Base-by-base conservation (phyloP, 2,329 filamentous ascomycete genomes). In the Talaromyces sp. region DNA sequence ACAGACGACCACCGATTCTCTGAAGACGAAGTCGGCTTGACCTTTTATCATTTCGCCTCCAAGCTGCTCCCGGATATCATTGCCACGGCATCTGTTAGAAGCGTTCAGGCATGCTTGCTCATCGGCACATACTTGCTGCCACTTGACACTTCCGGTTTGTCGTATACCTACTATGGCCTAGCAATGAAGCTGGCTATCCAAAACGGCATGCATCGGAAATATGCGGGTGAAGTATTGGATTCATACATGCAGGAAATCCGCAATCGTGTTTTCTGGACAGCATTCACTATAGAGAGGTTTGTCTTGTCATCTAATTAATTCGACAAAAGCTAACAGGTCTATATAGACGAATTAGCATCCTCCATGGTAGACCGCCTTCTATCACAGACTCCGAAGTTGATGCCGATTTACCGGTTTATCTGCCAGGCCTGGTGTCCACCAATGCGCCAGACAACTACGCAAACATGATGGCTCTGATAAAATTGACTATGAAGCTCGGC, bases 181-280 rank as follows among this genome's bases (percentile, higher is more conserved):
- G 81, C 82, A 1, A 73, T 85, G 49, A 84, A 84, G 62, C 73
- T 86, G 62, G 84, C 83, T 1, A 84, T 85, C 15, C 83, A 85
- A 63, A 85, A 85, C 66, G 84, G 84, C 10, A 84, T 86, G 83
- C 84, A 86, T 65, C 75, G 84, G 55, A 80, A 76, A 59, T 82
- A 80, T 61, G 72, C 77, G 1, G 80, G 79, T 1, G 77, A 79
- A 56, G 79, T 76, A 0, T 73, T 84, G 11, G 79, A 81, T 32
- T 72, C 78, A 11, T 75, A 76, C 32, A 78, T 82, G 63, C 74
- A 81, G 15, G 82, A 85, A 72, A 80, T 78, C 3, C 75, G 83
- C 19, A 84, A 84, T 66, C 77, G 83, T 2, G 80, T 85, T 9
- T 85, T 83, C 75, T 85, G 83, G 83, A 84, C 82, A 4, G 78